phyloP scores from a whole-genome alignment of 2,329 filamentous ascomycete genomes.

The Periconia macrospinosa region DNA sequence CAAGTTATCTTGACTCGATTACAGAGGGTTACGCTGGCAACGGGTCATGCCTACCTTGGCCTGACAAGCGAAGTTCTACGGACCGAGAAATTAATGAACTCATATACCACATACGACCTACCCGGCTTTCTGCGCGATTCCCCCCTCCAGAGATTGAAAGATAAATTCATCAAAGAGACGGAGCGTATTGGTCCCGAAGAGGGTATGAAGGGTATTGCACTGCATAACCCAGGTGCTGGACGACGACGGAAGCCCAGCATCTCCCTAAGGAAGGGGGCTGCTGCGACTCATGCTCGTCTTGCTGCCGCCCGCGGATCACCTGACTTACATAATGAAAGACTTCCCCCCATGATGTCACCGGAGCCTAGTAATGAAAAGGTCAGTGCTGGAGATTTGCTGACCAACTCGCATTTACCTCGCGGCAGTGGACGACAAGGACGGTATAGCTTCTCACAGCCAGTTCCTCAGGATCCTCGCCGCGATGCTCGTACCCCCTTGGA shows the following conservation, averaged over 20 bases:
- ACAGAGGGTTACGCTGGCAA: slow-evolving; percentile 90
- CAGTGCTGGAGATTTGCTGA: slow-evolving; percentile 71
- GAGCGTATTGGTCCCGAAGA: slow-evolving; percentile 82
- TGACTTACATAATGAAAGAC: slow-evolving; percentile 20
- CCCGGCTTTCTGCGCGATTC: slow-evolving; percentile 87
- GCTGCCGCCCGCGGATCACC: slow-evolving; percentile 49
- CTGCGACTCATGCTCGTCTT: slow-evolving; percentile 64
- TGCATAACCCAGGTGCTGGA: slow-evolving; percentile 76
- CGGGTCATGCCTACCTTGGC: slow-evolving; percentile 91
- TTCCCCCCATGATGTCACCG: slow-evolving; percentile 25
- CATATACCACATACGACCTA: slow-evolving; percentile 86
- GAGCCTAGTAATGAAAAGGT: slow-evolving; percentile 32
- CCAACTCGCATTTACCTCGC: slow-evolving; percentile 73
- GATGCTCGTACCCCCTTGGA: slow-evolving; percentile 50
- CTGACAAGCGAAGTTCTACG: slow-evolving; percentile 88
- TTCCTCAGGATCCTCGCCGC: slow-evolving; percentile 45
- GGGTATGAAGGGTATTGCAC: slow-evolving; percentile 85
- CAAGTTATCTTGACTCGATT: slow-evolving; percentile 95
- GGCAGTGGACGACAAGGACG: slow-evolving; percentile 55
- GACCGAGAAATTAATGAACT: slow-evolving; percentile 91
- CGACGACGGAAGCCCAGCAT: slow-evolving; percentile 72
- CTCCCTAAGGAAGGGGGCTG: slow-evolving; percentile 73
- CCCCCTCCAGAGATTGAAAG: slow-evolving; percentile 81
- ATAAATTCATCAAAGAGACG: slow-evolving; percentile 85
- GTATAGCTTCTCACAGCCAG: slow-evolving; percentile 53